These are phyloP conservation scores for Mycena kentingensis DNA, from an alignment of 768 basidiomycete genomes.

Conservation along the genomic window DNA sequence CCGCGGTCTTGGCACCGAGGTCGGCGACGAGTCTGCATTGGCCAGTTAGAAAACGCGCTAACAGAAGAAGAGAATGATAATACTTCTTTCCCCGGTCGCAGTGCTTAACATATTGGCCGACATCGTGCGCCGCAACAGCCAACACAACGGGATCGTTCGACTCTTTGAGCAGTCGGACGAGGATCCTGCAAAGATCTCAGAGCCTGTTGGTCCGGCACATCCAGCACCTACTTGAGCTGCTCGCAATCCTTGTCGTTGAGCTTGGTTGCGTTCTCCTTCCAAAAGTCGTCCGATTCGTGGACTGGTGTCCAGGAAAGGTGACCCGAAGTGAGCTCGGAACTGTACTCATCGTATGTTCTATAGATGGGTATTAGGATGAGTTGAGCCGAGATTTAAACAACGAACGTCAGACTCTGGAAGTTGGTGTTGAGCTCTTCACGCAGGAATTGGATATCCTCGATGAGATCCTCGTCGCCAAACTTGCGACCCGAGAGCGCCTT, in stretches of 20 bases:
- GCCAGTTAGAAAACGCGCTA: conserved; percentile 6
- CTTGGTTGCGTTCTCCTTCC: conserved; percentile 91
- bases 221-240: conserved; percentile 89
- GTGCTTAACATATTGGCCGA: conserved; percentile 93
- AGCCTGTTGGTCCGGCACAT: no score
- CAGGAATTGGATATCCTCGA: conserved; percentile 89
- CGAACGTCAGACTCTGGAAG: conserved; percentile 90
- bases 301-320: conserved; percentile 95
- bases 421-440: conserved; percentile 81
- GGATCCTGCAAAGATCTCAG: no score
- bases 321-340: conserved; percentile 85
- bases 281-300: conserved; percentile 96
- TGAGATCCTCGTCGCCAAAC: conserved; percentile 93
- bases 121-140: conserved; percentile 89
- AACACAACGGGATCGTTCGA: conserved; percentile 77
- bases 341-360: conserved; percentile 96
- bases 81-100: conserved; percentile 92
- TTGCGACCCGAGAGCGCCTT: conserved; percentile 84
- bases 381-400: conserved; percentile 5
- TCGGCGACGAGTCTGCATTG: conserved; percentile 70
- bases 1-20: conserved; percentile 81
- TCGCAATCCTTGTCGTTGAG: conserved; percentile 84
- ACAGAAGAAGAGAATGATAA: conserved; percentile 5
- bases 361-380: conserved; percentile 1
- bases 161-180: conserved; percentile 70